Conservation (phyloP, 495 filamentous ascomycete genomes). For the Aspergillus nidulans region DNA sequence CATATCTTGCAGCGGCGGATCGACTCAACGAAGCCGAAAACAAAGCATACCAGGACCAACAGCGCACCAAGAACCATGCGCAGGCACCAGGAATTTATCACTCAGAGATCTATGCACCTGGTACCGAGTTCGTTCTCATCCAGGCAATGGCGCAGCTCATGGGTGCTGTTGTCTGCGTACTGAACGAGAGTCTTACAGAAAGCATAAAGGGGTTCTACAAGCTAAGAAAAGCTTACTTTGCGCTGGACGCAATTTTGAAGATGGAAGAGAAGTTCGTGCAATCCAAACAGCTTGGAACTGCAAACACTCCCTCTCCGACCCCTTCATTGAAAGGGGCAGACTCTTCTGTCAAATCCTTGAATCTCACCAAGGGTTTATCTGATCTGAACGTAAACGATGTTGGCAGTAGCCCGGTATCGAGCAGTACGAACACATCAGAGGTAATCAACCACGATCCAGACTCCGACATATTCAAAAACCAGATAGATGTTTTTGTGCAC, state of each 20-base stretch:
- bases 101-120: constrained; percentile 69
- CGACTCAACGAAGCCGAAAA: constrained; percentile 75
- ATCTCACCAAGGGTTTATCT: constrained; percentile 29
- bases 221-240: constrained; percentile 81
- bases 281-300: constrained; percentile 19
- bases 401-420: constrained; percentile 10
- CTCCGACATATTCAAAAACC: constrained; percentile 56
- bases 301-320: constrained; percentile 12
- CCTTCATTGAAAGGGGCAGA: constrained; percentile 14
- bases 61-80: constrained; percentile 56
- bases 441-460: constrained; percentile 45
- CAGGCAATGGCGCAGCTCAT: constrained; percentile 82
- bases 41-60: constrained; percentile 70
- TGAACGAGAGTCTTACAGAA: constrained; percentile 92
- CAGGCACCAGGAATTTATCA: constrained; percentile 46
- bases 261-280: constrained; percentile 57
- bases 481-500: constrained; percentile 81
- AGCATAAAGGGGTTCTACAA: constrained; percentile 90
- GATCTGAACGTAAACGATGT: constrained; percentile 24
- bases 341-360: constrained; percentile 12
- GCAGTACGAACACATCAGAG: constrained; percentile 19
- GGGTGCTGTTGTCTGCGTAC: constrained; percentile 79
- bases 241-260: constrained; percentile 70
- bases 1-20: constrained; percentile 52
- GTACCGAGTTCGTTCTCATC: constrained; percentile 78